These are phyloP conservation scores for Arthroderma sp. DNA, from an alignment of 2,329 filamentous ascomycete genomes.

Conservation along the genomic window DNA sequence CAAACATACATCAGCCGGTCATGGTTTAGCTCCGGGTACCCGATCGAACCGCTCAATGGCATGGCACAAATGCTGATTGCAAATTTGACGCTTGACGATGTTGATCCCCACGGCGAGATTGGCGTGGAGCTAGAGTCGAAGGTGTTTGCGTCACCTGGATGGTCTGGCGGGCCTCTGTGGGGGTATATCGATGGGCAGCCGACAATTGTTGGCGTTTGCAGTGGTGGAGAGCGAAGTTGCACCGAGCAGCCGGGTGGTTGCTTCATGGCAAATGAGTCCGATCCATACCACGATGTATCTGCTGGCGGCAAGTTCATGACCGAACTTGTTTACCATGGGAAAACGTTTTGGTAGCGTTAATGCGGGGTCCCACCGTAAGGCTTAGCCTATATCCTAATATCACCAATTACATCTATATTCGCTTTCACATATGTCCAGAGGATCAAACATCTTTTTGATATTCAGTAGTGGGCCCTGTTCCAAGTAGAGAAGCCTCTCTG, in stretches of 20 bases:
- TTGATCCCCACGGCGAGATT: slow-evolving; percentile 15
- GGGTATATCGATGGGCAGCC: slow-evolving; percentile 16
- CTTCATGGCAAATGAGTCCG: slow-evolving; percentile 11
- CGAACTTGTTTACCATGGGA: slow-evolving; percentile 15
- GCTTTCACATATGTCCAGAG: background rate
- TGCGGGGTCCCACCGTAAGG: background rate
- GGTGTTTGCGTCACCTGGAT: slow-evolving; percentile 16
- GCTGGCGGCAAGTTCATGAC: slow-evolving; percentile 19
- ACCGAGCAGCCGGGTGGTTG: slow-evolving; percentile 16
- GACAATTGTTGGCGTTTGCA: slow-evolving; percentile 18
- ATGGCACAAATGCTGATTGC: slow-evolving; percentile 16
- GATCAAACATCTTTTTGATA: background rate
- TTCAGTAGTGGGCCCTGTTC: too few relatives aligned
- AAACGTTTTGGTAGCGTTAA: slow-evolving; percentile 12
- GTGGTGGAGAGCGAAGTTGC: slow-evolving; percentile 17
- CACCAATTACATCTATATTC: background rate
- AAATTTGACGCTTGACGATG: slow-evolving; percentile 15
- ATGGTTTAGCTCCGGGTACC: slow-evolving; percentile 18
- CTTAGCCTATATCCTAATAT: background rate
- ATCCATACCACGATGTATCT: slow-evolving; percentile 17
- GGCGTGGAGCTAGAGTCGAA: slow-evolving; percentile 17
- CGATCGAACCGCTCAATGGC: slow-evolving; percentile 14
- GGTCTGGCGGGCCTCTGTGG: slow-evolving; percentile 19
- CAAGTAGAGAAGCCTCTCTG: too few relatives aligned
- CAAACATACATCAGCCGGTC: slow-evolving; percentile 10